A percentile compares a stretch with the other conserved stretches of the same genome.
phyloP scores from a whole-genome alignment of 1,284 basidiomycete genomes.

The Naganishia sp. region DNA sequence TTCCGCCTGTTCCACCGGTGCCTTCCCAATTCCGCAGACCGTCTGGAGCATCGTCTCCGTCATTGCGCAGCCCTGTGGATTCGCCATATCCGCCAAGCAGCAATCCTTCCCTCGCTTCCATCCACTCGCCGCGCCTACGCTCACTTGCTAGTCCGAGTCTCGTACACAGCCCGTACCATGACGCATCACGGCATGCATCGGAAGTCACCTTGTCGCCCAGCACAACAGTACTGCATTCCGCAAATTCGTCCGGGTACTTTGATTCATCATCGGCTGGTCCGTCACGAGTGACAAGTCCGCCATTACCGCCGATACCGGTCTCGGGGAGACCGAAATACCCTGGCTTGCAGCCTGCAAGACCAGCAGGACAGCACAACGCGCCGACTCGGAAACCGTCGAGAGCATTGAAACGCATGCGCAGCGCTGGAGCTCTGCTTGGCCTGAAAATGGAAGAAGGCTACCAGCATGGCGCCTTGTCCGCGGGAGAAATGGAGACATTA shows the following conservation, averaged over 20 bases:
- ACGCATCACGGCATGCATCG: constrained; percentile 13
- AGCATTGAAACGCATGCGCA: constrained; percentile 67
- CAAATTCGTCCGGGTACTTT: constrained; percentile 15
- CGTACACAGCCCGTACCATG: constrained; percentile 15
- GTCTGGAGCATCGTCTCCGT: constrained; percentile 7
- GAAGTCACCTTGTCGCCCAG: constrained; percentile 21
- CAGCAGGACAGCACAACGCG: neutral
- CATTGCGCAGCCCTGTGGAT: constrained; percentile 6
- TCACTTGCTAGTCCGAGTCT: constrained; percentile 6
- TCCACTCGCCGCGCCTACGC: constrained; percentile 6
- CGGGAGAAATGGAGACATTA: constrained; percentile 12
- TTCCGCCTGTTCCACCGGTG: constrained; percentile 30
- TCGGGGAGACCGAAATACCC: neutral
- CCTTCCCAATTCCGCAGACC: constrained; percentile 16
- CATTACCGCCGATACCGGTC: neutral
- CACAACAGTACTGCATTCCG: neutral
- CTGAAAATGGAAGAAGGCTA: constrained; percentile 16
- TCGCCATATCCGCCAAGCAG: constrained; percentile 21
- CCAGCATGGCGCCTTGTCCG: neutral
- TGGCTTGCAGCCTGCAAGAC: neutral
- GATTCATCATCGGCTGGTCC: constrained; percentile 6
- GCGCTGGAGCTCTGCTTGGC: constrained; percentile 69
- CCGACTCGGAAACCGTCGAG: constrained; percentile 15
- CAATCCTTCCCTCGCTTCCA: constrained; percentile 24
- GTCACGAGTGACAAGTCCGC: constrained; percentile 9